These are phyloP conservation scores for Lentinula sp. DNA, from an alignment of 768 basidiomycete genomes.

Conservation along the genomic window DNA sequence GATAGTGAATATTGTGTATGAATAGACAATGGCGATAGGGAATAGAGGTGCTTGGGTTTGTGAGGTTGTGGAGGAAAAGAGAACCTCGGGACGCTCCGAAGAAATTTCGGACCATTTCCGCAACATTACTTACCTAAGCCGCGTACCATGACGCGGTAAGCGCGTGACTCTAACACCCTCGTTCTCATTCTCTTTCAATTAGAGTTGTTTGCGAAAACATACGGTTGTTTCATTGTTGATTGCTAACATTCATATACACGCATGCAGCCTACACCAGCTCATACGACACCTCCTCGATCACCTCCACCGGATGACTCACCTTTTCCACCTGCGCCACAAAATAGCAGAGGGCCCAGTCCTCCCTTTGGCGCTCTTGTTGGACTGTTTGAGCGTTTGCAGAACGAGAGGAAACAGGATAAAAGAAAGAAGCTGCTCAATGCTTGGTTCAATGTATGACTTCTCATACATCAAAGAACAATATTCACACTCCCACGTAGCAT, in stretches of 20 bases:
- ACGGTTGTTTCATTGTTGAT: not conserved
- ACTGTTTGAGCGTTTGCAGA: conserved; percentile 72
- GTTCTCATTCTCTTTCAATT: not conserved
- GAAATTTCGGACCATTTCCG: not conserved
- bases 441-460: conserved; percentile 73
- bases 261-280: conserved; percentile 50
- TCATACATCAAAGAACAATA: not conserved
- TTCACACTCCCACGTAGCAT: conserved; percentile 35
- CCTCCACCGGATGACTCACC: conserved; percentile 35
- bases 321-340: conserved; percentile 57
- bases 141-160: not conserved
- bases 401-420: conserved; percentile 69
- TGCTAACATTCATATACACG: not conserved
- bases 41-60: not conserved
- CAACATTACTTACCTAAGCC: not conserved
- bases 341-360: conserved; percentile 46
- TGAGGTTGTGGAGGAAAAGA: not conserved
- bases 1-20: not conserved
- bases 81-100: not conserved
- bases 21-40: conserved; percentile 3
- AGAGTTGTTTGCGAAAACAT: too few relatives aligned
- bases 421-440: conserved; percentile 60
- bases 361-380: conserved; percentile 64
- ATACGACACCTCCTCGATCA: conserved; percentile 45
- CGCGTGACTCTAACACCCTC: not conserved